Evolutionary conservation across 2,329 filamentous ascomycete species (phyloP), one percentile per base, ranked within the genome.

Genomic region (Ceratocystis diversiconidia): DNA sequence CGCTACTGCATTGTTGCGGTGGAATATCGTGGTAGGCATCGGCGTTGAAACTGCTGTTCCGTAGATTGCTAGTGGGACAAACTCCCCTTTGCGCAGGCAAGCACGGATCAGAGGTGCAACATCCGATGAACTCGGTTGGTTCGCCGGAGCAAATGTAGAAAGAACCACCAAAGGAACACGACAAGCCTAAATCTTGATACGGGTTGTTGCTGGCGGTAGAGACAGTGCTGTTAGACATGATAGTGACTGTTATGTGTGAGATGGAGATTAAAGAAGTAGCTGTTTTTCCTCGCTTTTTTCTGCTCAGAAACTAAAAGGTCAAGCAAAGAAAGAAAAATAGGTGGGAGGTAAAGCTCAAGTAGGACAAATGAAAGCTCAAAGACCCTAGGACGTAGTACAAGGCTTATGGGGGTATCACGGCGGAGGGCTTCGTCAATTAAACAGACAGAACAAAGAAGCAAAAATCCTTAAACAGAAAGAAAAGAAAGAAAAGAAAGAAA

Each of bases 91-190:
- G 69, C 6, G 65, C 67, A 41, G 69, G 66, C 25, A 69, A 66
- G 69, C 73, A 76, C 1, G 76, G 75, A 63, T 78, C 69, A 43
- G 70, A 69, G 44, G 70, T 70, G 69, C 77, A 79, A 68, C 77
- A 79, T 12, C 77, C 77, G 50, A 79, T 65, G 69, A 78, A 79
- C 36, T 73, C 72, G 2, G 69, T 68, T 2, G 67, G 68, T 41
- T 72, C 72, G 1, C 70, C 69, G 3, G 67, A 55, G 68, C 76
- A 77, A 65, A 76, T 70, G 71, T 77, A 77, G 44, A 77, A 77
- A 5, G 65, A 44, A 28, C 74, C 73, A 2, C 70, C 71, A 1
- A 62, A 65, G 0, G 72, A 73, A 52, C 76, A 78, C 4, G 66
- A 66, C 0, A 75, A 68, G 15, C 71, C 74, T 1, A 75, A 30